phyloP scores from a whole-genome alignment of 2,329 filamentous ascomycete genomes.

The Stromatinia cepivora region DNA sequence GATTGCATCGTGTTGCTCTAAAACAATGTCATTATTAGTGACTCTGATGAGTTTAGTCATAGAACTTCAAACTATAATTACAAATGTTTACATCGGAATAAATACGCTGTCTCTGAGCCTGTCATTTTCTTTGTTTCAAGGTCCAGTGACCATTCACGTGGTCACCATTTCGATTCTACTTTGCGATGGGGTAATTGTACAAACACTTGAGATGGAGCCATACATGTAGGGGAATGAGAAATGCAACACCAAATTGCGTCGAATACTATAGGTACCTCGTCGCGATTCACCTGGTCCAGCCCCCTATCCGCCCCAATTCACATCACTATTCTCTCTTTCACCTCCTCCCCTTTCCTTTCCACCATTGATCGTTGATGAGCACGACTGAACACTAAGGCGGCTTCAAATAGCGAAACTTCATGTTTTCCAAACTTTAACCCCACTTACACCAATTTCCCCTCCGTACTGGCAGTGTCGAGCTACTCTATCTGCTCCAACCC shows the following conservation, averaged over 20 bases:
- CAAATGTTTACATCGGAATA: background rate
- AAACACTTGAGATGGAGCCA: background rate
- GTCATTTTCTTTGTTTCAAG: background rate
- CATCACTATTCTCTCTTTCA: background rate
- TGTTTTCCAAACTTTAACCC: background rate
- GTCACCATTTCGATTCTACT: background rate
- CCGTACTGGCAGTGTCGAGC: background rate
- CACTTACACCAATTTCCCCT: background rate
- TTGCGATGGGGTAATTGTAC: background rate
- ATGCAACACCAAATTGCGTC: background rate
- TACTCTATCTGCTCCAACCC: slow-evolving; percentile 6
- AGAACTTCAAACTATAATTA: background rate
- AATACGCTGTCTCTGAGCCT: background rate
- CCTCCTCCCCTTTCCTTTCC: background rate
- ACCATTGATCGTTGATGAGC: background rate
- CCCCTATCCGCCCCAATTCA: background rate
- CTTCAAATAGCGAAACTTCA: background rate
- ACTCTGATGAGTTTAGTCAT: background rate
- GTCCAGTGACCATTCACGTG: background rate
- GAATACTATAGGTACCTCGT: too few species aligned
- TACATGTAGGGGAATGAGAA: background rate
- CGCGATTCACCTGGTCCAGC: background rate
- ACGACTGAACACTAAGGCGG: background rate
- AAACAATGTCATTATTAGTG: background rate
- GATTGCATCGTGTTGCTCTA: background rate